Evolutionary conservation across 2,329 filamentous ascomycete species (phyloP).

Genomic region (Fusarium musae): DNA sequence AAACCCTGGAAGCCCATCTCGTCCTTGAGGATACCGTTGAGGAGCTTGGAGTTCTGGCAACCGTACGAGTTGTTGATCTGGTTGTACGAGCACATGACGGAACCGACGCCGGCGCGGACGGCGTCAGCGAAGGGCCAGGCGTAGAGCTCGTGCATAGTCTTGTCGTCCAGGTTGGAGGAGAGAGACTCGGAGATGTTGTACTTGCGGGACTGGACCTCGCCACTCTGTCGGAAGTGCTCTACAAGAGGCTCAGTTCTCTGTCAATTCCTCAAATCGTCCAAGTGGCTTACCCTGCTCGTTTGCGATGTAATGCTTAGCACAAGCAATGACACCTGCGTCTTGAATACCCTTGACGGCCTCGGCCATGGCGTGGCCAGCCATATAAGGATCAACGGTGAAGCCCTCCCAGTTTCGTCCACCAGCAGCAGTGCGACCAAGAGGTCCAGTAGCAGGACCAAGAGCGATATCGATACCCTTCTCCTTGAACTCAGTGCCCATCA

Average conservation of each 20-base stretch:
- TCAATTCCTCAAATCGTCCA: rapidly evolving
- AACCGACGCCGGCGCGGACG: constrained; percentile 72
- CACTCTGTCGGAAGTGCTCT: constrained; percentile 77
- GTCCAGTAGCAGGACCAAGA: constrained; percentile 63
- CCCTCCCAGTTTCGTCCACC: constrained; percentile 73
- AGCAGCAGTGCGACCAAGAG: constrained; percentile 58
- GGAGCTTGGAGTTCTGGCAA: constrained; percentile 81
- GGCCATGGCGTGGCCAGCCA: constrained; percentile 77
- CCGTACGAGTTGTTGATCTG: constrained; percentile 83
- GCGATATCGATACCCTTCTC: constrained; percentile 82
- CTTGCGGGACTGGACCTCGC: constrained; percentile 64
- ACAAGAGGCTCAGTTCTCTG: neutral
- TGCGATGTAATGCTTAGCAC: constrained; percentile 79
- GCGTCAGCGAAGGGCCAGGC: constrained; percentile 83
- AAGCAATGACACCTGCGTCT: constrained; percentile 82
- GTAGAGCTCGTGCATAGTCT: constrained; percentile 80
- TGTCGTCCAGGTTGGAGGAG: constrained; percentile 75
- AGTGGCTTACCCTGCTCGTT: constrained; percentile 71
- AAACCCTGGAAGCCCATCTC: constrained; percentile 86
- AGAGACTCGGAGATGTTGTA: constrained; percentile 70
- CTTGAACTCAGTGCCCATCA: constrained; percentile 70
- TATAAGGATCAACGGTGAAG: constrained; percentile 76
- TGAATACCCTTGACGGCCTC: constrained; percentile 84
- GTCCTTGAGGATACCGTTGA: constrained; percentile 81
- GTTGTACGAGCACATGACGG: constrained; percentile 77